Base-by-base conservation (phyloP, 176 grass and related monocot genomes). In the Saccharum officinarum region DNA sequence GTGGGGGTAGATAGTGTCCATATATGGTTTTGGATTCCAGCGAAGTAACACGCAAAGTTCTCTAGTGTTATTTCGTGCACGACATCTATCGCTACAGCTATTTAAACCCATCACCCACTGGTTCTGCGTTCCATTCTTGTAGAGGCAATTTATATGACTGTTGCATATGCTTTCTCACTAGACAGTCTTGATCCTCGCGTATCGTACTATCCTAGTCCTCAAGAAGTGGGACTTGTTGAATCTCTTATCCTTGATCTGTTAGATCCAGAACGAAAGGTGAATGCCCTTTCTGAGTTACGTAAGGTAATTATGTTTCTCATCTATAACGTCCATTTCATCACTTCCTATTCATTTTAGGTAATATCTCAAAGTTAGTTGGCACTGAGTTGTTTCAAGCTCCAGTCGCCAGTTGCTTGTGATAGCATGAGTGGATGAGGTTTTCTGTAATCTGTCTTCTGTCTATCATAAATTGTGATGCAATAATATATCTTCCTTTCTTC, bases 221-320 rank as follows among this genome's bases (percentile, higher is more conserved):
- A 50, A 30, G 39, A 80, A 16, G 67, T 15, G 5, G 17, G 22
- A 65, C 33, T 73, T 17, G 6, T 80, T 37, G 77, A 86, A 66
- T 66, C 28, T 65, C 77, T 86, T 38, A 10, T 86, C 64, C 44
- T 50, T 50, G 59, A 74, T 81, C 7, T 86, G 57, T 73, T 45
- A 41, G 45, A 66, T 49, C 69, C 77, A 36, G 22, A 61, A 7
- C 39, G 12, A 61, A 61, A 61, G n/a, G 57, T 54, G 69, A 17
- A 37, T 71, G 67, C 52, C n/a, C 67, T 79, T 61, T 79, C 41
- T 6, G 20, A 63, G 39, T 54, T 86, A 49, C 18, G 6, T 71
- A 60, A 86, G 76, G 66, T 86, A 71, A 42, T 69, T 44, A 46
- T 69, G 31, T 7, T 71, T 44, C 13, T 69, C 64, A 26, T 45